Base-by-base conservation (phyloP, 306 rosid species). In the Inga leiocalycina region DNA sequence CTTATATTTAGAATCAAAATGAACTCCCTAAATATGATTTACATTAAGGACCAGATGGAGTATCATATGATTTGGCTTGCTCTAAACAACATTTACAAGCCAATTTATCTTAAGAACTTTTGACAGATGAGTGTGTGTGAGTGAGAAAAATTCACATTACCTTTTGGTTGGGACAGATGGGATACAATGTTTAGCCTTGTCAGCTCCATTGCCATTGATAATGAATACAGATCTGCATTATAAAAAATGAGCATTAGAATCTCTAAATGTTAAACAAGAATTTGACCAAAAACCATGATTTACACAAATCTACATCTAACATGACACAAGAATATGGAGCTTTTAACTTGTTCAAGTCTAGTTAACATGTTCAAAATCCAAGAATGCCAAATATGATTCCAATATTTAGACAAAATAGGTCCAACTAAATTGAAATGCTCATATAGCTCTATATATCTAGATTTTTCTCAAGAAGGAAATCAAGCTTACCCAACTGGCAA, bases 131-230 rank as follows among this genome's bases (percentile, higher is more conserved):
- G 3, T 45, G 43, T 37, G 8, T 45, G 20, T 52, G 7, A 16
- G 16, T 4, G 6, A 19, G 7, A 52, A 51, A 16, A 16, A 77
- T 71, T 15, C 27, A 54, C 49, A 78, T 32, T 12, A 89, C 92
- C 93, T 88, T 88, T 87, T 87, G 7, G 84, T 64, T 1, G 85
- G 39, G 71, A 92, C 92, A 19, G 88, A 83, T 72, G 96, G 88
- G 64, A 90, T 67, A 52, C 93, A 92, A 49, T 92, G 92, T 75
- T 92, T 88, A 76, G 91, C 90, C 44, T 83, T 19, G 30, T 92
- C 79, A 51, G 93, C 91, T 67, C 91, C 97, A 83, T 90, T 87
- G 22, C 90, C 91, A 43, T 79, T 89, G 17, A 89, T 49, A 76
- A 92, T 22, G 0, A 92, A 74, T 64, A 87, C 94, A 10, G 92